Evolutionary conservation across 2,329 filamentous ascomycete species (phyloP).

Genomic region (Arthrobotrys iridis): DNA sequence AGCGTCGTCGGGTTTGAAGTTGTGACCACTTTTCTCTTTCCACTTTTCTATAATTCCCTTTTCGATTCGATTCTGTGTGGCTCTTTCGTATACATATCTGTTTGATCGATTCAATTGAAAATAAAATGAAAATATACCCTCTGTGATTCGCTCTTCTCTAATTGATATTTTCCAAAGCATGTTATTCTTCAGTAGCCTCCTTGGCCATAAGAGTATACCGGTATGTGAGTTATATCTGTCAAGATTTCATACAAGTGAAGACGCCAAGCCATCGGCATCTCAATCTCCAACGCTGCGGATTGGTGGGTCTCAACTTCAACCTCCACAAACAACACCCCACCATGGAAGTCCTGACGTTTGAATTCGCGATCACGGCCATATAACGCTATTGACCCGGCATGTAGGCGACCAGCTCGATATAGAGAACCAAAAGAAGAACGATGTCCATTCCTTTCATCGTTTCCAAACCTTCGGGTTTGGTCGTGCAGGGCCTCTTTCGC

Average conservation of each 20-base stretch:
- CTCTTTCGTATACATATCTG: not conserved
- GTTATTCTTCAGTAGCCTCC: not conserved
- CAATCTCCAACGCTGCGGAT: constrained; percentile 21
- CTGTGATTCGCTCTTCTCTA: too few species aligned
- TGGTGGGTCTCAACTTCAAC: constrained; percentile 30
- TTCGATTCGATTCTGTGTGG: constrained; percentile 2
- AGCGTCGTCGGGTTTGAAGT: constrained; percentile 28
- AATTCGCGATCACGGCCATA: constrained; percentile 3
- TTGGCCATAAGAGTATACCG: too few species aligned
- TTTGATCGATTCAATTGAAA: constrained; percentile 5
- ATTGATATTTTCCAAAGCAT: too few species aligned
- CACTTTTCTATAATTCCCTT: constrained; percentile 16
- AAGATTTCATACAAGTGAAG: not conserved
- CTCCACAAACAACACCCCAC: constrained; percentile 31
- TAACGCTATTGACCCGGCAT: constrained; percentile 31
- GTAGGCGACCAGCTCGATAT: constrained; percentile 25
- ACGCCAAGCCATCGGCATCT: constrained; percentile 5
- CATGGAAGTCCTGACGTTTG: constrained; percentile 22
- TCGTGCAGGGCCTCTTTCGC: constrained; percentile 45
- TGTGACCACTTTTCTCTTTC: not conserved
- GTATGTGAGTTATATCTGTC: too few species aligned
- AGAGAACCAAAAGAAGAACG: constrained; percentile 11
- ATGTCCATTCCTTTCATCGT: constrained; percentile 50
- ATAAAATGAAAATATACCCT: constrained; percentile 37
- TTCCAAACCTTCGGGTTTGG: constrained; percentile 47